Conservation (phyloP, 2,329 filamentous ascomycete species). For the Aspergillus niger region DNA sequence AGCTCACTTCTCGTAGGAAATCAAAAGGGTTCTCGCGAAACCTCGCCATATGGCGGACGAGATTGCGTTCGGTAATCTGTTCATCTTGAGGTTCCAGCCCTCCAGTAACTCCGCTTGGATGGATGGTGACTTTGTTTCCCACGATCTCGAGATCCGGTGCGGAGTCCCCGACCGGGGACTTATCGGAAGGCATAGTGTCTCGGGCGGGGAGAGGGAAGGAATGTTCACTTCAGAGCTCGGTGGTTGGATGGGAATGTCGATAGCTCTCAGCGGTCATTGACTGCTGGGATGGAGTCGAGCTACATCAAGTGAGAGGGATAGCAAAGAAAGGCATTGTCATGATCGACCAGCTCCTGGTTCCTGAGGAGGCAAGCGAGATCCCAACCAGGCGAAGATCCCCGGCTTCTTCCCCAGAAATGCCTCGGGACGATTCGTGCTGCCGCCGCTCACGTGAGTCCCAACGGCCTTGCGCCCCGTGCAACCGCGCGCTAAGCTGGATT, state of each 20-base stretch:
- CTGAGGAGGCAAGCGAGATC: not conserved
- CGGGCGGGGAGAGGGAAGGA: conserved; percentile 2
- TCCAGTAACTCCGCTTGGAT: conserved; percentile 65
- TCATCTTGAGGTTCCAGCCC: conserved; percentile 43
- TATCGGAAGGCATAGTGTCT: conserved; percentile 34
- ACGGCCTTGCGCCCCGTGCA: not conserved
- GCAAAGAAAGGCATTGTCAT: not conserved
- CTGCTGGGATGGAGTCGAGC: not conserved
- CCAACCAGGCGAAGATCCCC: conserved; percentile 13
- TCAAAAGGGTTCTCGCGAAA: conserved; percentile 74
- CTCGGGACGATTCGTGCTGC: conserved; percentile 24
- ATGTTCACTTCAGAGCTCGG: not conserved
- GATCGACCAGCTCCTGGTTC: not conserved
- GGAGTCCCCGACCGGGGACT: conserved; percentile 44
- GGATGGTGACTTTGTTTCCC: conserved; percentile 71
- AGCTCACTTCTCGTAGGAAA: conserved; percentile 88
- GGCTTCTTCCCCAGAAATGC: conserved; percentile 30
- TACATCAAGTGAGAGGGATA: not conserved
- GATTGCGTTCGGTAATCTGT: conserved; percentile 51
- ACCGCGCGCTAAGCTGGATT: not conserved
- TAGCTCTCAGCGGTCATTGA: conserved; percentile 11
- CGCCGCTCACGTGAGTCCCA: conserved; percentile 22
- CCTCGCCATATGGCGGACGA: conserved; percentile 74
- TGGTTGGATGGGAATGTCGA: not conserved
- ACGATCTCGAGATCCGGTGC: conserved; percentile 78